Evolutionary conservation across 768 basidiomycete genomes (phyloP).

Genomic region (Suillus clintonianus): DNA sequence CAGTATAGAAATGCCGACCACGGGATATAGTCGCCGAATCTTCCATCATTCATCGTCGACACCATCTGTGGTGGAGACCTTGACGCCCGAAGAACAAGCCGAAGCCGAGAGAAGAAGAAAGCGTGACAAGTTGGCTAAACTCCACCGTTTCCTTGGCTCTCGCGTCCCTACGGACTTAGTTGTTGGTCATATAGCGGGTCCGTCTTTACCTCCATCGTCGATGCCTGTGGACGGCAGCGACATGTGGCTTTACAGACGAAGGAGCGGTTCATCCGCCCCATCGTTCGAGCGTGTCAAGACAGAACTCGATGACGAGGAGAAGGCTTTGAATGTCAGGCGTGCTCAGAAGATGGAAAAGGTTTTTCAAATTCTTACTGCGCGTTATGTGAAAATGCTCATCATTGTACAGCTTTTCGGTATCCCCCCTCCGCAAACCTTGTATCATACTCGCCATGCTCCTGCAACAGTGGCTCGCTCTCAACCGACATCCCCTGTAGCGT

Average conservation of each 20-base stretch:
- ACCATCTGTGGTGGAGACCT: conserved; percentile 49
- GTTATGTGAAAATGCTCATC: conserved; percentile 2
- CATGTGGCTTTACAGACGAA: conserved; percentile 49
- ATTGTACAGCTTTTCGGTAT: conserved; percentile 72
- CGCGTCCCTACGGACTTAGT: conserved; percentile 73
- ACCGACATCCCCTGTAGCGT: conserved; percentile 19
- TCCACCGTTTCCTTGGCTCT: conserved; percentile 86
- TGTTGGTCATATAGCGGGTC: conserved; percentile 43
- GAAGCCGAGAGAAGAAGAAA: conserved; percentile 69
- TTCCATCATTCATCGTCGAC: conserved; percentile 40
- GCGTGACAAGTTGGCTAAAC: conserved; percentile 75
- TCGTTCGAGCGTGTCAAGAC: conserved; percentile 64
- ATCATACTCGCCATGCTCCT: conserved; percentile 60
- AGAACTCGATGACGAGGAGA: conserved; percentile 71
- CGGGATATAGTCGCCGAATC: conserved; percentile 18
- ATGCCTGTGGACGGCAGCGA: conserved; percentile 34
- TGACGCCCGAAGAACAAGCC: conserved; percentile 52
- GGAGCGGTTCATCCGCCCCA: conserved; percentile 55
- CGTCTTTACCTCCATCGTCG: conserved; percentile 34
- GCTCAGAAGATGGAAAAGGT: conserved; percentile 91
- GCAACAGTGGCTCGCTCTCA: conserved; percentile 32
- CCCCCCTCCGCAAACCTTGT: conserved; percentile 78
- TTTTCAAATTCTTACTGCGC: conserved; percentile 13
- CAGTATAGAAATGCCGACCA: conserved; percentile 30
- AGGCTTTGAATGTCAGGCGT: conserved; percentile 76